Evolutionary conservation across 768 basidiomycete genomes (phyloP), one percentile per base, ranked within the genome.

Genomic region (Serendipita sp.): DNA sequence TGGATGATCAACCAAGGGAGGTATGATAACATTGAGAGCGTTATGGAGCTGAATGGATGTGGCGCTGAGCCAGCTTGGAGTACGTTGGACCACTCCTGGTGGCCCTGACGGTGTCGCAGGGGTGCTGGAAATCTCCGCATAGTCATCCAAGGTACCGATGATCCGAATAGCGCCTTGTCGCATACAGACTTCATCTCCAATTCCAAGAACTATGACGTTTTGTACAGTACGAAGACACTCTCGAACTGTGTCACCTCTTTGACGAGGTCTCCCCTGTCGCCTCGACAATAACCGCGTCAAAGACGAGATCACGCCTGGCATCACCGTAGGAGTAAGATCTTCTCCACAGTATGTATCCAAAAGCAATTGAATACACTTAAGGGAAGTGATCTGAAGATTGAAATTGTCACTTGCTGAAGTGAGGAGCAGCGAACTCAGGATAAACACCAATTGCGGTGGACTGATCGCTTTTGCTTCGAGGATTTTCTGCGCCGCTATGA

Each of bases 41-140:
- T 91, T 86, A 53, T 88, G 83, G 10, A 98, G 75, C 70, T 96
- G 92, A 3, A 89, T 81, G 1, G 88, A 78, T 1, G 91, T 92
- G 41, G 82, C 92, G 24, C 79, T 80, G 48, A 96, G 79, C 89
- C 94, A 98, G 0, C 85, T 77, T 11, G 82, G 71, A 0, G 88
- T 86, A 3, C 92, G 81, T 37, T 70, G 64, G 28, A 37, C 24
- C 3, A 51, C 32, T 15, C 10, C 35, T 10, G 58, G 4, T 2
- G 37, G 18, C 32, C 51, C 13, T 16, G 64, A 30, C 11, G 66
- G 37, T 3, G 3, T 8, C 11, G 48, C 64, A 18, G n/a, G 38
- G 3, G 54, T 58, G 18, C 64, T 47, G 37, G 54, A 53, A 11
- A 68, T 69, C 34, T 78, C 67, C 44, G 75, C 75, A 41, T 92